Evolutionary conservation across 257 asterid species (phyloP).

Genomic region (Penstemon davidsonii): DNA sequence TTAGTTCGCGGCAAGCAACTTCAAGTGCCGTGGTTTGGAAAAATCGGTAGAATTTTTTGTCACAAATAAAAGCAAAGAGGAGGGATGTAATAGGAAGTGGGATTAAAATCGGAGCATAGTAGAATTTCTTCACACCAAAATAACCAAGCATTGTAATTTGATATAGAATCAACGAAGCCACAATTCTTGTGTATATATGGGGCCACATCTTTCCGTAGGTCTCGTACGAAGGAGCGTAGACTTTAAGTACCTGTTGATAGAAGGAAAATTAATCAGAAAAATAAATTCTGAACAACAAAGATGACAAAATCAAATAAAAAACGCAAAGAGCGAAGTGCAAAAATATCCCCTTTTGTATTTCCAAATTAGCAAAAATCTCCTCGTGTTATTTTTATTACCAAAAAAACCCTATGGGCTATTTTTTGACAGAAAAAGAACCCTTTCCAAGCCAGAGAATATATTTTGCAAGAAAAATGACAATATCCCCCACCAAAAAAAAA

Average conservation of each 20-base stretch:
- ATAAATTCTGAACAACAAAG: too few relatives aligned
- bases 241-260: conserved; percentile 67
- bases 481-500: too few relatives aligned
- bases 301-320: too few relatives aligned
- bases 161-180: conserved; percentile 61
- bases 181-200: conserved; percentile 63
- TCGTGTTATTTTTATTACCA: too few relatives aligned
- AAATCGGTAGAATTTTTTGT: conserved; percentile 57
- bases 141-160: conserved; percentile 83
- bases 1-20: conserved; percentile 57
- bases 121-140: conserved; percentile 52
- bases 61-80: conserved; percentile 48
- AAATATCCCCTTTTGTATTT: too few relatives aligned
- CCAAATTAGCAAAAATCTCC: too few relatives aligned
- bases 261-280: not conserved
- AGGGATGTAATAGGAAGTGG: conserved; percentile 60
- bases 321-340: too few relatives aligned
- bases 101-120: conserved; percentile 45
- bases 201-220: conserved; percentile 93
- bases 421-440: too few relatives aligned
- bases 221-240: conserved; percentile 78
- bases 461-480: too few relatives aligned
- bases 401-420: too few relatives aligned
- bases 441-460: too few relatives aligned
- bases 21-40: conserved; percentile 72